These are phyloP conservation scores for Isatis lusitanica DNA, from an alignment of 441 rosid species.

Conservation along the genomic window DNA sequence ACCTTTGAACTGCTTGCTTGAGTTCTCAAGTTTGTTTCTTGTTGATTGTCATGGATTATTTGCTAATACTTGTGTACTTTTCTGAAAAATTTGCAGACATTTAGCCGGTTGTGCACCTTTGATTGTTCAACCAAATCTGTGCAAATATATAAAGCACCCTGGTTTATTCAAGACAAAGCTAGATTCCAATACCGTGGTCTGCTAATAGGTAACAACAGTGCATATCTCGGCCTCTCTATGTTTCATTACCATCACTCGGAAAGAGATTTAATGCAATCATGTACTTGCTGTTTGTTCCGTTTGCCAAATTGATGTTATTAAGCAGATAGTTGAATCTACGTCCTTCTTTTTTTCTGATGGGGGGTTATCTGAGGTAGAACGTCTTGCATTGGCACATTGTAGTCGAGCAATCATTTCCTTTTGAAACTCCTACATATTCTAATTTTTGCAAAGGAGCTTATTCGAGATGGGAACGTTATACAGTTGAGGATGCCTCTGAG, in stretches of 20 bases:
- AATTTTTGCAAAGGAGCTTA: slow-evolving; percentile 92
- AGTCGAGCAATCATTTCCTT: slow-evolving; percentile 87
- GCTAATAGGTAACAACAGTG: slow-evolving; percentile 55
- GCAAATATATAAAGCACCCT: slow-evolving; percentile 73
- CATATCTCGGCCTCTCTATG: not conserved
- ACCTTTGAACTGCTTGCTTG: not conserved
- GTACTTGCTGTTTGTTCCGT: slow-evolving; percentile 25
- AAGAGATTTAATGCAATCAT: not conserved
- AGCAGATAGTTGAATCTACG: slow-evolving; percentile 89
- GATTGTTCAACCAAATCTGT: slow-evolving; percentile 71
- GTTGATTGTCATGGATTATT: not conserved
- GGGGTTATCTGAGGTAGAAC: slow-evolving; percentile 64
- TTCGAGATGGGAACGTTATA: slow-evolving; percentile 83
- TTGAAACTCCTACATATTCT: slow-evolving; percentile 84
- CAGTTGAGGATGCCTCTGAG: slow-evolving; percentile 86
- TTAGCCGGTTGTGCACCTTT: slow-evolving; percentile 84
- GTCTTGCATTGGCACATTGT: slow-evolving; percentile 98
- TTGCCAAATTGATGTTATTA: slow-evolving; percentile 65
- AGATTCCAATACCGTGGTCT: slow-evolving; percentile 90
- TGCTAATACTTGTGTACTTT: not conserved
- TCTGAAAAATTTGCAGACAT: slow-evolving; percentile 62
- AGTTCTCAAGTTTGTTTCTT: not conserved
- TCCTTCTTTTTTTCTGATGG: slow-evolving; percentile 51
- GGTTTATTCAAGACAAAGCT: slow-evolving; percentile 88
- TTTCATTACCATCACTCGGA: not conserved